Evolutionary conservation across 495 filamentous ascomycete genomes (phyloP), one percentile per base, ranked within the genome.

Genomic region (Bombardia bombarda): DNA sequence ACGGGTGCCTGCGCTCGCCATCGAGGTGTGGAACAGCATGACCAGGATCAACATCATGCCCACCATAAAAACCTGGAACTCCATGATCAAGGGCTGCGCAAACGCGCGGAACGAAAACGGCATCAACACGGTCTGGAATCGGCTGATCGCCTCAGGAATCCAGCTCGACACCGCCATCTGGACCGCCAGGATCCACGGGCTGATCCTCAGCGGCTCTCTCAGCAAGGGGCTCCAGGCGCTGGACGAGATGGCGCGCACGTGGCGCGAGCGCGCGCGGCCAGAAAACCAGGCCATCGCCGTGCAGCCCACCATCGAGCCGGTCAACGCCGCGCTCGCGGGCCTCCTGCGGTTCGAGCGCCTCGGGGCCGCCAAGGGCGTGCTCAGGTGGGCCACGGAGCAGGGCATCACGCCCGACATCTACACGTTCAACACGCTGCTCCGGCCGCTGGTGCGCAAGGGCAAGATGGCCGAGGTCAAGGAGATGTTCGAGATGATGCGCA

Each of bases 381-480:
- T 89, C 7, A 40, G 46, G 9, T 86, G 80, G 77, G 82, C 81
- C 1, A 54, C 52, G 7, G 56, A 51, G 4, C 75, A 81, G 32
- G 68, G 65, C 21, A 73, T 90, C 34, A 40, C 65, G 25, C 78
- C 79, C 14, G 74, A 86, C 52, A 58, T 72, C 25, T 61, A 64
- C 41, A 87, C 84, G 10, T 89, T 78, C 65, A 90, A 89, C 61
- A 79, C 69, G 3, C 67, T 87, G 8, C 66, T 90, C 20, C 63
- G 68, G 6, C 60, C 71, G 2, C 53, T 77, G 32, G 64, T 87
- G 44, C 68, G 70, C 14, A 45, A 58, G 28, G 67, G 63, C 17
- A 47, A 66, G 14, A 51, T 51, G 21, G 44, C 53, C 0, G 47
- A 58, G 13, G 65, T 72, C 17, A 46, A 61, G 30, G 48, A 54